Evolutionary conservation across 352 stramenopile species (phyloP), one percentile per base, ranked within the genome.

Genomic region (Plasmopara muralis): DNA sequence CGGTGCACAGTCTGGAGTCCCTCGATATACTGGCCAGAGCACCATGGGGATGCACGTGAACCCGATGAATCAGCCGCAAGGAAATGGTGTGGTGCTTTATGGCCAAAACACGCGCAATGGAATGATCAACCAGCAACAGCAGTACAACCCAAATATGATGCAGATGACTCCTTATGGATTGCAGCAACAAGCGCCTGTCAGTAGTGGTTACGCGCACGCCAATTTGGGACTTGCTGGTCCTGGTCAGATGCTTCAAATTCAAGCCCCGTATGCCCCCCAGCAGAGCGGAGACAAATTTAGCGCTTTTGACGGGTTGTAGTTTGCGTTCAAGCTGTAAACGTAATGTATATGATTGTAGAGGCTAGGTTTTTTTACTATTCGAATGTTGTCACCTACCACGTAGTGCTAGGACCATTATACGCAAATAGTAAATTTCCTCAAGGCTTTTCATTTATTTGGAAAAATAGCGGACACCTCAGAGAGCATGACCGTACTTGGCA

Each of bases 81-180:
- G 62, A 51, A 64, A 25, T 25, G 20, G 20, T 25, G 20, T 68
- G 57, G 55, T 64, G 13, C 50, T 50, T 14, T 62, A 71, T 31
- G 58, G 58, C 25, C 66, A 71, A 34, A 68, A 61, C 38, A 60
- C 75, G 58, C 53, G 52, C 46, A 62, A 56, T 37, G 66, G 62
- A 16, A 69, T 77, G 53, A 72, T 67, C 50, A 66, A 74, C 37
- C 66, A 85, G 42, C 54, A 60, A 47, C 45, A 62, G 37, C 54
- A 68, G 40, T 75, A 83, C 63, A 83, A 80, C 49, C 60, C 69
- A 14, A 64, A 53, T 30, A 79, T 83, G 73, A 83, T 83, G 70
- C 80, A 90, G 57, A 83, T 90, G 73, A 85, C 74, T 29, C 79
- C 79, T 54, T 90, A 88, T 57, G 80, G 80, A 25, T 66, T 88